Percentiles rank a stretch among this genome's conserved stretches.
phyloP scores from a whole-genome alignment of 345 rosid genomes.

The Alliaria petiolata region DNA sequence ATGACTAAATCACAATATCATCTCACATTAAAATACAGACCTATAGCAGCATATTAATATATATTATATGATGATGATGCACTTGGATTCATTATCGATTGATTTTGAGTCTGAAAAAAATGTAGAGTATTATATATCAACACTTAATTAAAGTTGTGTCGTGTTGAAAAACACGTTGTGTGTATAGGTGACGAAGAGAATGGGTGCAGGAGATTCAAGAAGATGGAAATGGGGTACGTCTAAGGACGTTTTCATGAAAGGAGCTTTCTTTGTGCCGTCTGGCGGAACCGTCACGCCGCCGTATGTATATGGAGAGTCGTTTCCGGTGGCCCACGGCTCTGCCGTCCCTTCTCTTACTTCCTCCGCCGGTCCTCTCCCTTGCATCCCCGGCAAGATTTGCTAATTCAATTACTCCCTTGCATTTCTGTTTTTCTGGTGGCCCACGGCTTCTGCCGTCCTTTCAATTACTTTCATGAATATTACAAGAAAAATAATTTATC shows the following conservation, averaged over 20 bases:
- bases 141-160: too few species aligned
- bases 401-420: not conserved
- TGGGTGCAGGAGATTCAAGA: slow-evolving; percentile 28
- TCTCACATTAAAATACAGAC: not conserved
- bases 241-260: slow-evolving; percentile 60
- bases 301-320: slow-evolving; percentile 43
- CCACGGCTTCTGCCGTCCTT: slow-evolving; percentile 49
- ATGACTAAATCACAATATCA: not conserved
- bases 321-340: slow-evolving; percentile 49
- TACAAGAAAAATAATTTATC: not conserved
- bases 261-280: slow-evolving; percentile 69
- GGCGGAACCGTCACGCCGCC: slow-evolving; percentile 52
- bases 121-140: too few species aligned
- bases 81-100: too few species aligned
- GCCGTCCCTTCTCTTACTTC: slow-evolving; percentile 58
- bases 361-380: slow-evolving; percentile 60
- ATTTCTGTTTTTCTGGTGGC: slow-evolving; percentile 44
- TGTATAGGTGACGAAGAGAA: slow-evolving; percentile 71
- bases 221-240: slow-evolving; percentile 73
- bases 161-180: not conserved
- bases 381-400: slow-evolving; percentile 41
- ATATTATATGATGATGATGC: not conserved
- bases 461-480: slow-evolving; percentile 27
- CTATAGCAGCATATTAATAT: too few species aligned
- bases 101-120: too few species aligned